phyloP scores from a whole-genome alignment of 805 yeast species.

The Tetrapisispora fleetii region DNA sequence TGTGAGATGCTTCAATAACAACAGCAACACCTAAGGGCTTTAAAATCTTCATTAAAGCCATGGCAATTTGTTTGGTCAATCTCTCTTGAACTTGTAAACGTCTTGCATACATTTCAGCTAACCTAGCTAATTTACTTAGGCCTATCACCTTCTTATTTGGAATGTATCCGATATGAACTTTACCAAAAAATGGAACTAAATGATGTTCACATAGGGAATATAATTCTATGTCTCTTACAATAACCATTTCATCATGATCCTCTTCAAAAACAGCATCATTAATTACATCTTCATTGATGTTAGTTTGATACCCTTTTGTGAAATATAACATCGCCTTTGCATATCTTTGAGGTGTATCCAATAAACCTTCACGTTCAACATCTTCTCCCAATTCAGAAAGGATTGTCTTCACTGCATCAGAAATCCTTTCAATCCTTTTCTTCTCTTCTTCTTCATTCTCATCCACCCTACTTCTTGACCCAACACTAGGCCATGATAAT shows the following conservation, averaged over 20 bases:
- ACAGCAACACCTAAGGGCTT: slow-evolving; percentile 97
- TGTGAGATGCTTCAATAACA: slow-evolving; percentile 93
- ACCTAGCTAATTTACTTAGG: slow-evolving; percentile 80
- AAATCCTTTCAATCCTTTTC: slow-evolving; percentile 65
- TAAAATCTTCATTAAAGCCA: slow-evolving; percentile 84
- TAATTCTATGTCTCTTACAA: slow-evolving; percentile 88
- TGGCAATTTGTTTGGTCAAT: slow-evolving; percentile 92
- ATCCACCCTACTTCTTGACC: slow-evolving; percentile 70
- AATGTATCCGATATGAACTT: slow-evolving; percentile 95
- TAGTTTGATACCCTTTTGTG: slow-evolving; percentile 95
- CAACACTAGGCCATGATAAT: slow-evolving; percentile 85
- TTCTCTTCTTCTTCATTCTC: slow-evolving; percentile 54
- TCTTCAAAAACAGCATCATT: slow-evolving; percentile 95
- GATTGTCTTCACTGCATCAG: slow-evolving; percentile 67
- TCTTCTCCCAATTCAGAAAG: slow-evolving; percentile 88
- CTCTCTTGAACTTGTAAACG: slow-evolving; percentile 97
- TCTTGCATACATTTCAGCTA: slow-evolving; percentile 95
- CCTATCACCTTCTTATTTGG: slow-evolving; percentile 93
- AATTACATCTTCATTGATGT: slow-evolving; percentile 73
- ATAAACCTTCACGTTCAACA: slow-evolving; percentile 72
- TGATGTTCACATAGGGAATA: slow-evolving; percentile 95
- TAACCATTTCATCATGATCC: slow-evolving; percentile 98
- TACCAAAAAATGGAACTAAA: slow-evolving; percentile 93
- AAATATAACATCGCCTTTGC: slow-evolving; percentile 94
- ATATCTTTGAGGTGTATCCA: slow-evolving; percentile 92